Base-by-base conservation (phyloP, 768 basidiomycete species). In the Psilocybe subaeruginosa region DNA sequence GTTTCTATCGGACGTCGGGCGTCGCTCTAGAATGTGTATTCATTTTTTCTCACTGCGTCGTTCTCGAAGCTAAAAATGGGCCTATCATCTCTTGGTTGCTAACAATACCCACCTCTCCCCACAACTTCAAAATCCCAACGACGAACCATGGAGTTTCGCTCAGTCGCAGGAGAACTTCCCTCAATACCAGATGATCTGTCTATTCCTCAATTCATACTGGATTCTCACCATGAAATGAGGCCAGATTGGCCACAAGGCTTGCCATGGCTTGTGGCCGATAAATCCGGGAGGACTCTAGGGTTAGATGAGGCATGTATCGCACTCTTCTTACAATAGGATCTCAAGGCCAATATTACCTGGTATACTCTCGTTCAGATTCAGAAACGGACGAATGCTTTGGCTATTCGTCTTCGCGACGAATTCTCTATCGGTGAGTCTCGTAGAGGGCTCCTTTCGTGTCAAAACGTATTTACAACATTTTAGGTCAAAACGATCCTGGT, bases 251-350 rank as follows among this genome's bases (percentile, higher is more conserved):
- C 54, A 14, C 14, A 50, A 12, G 37, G 29, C 49, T 16, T 48
- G 8, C 60, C 60, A 30, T 61, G 60, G 60, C 43, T 56, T 3
- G 39, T 61, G 12, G 60, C 60, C 12, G 60, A 61, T 43, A 61
- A 61, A 19, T 56, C 60, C 14, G 60, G 60, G 2, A 39, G 50
- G 47, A 45, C 17, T 5, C 8, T 47, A 4, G 33, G 35, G 8
- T 19, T 61, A 37, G 54, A 61, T 43, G 54, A 61, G 54, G 60
- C 56, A 19, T 19, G 39, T 17, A 49, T 43, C 11, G 3, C 2
- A 11, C 33, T 43, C 19, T 27, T 8, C 19, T 30, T 37, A 29
- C 23, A n/a, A n/a, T 23, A 16, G 39, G 9, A 3, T 4, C 17
- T 45, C 19, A 14, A 23, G n/a, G 9, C 23, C 6, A 54, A 39